Evolutionary conservation across 1,284 basidiomycete species (phyloP).

Genomic region (Flammula alnicola): DNA sequence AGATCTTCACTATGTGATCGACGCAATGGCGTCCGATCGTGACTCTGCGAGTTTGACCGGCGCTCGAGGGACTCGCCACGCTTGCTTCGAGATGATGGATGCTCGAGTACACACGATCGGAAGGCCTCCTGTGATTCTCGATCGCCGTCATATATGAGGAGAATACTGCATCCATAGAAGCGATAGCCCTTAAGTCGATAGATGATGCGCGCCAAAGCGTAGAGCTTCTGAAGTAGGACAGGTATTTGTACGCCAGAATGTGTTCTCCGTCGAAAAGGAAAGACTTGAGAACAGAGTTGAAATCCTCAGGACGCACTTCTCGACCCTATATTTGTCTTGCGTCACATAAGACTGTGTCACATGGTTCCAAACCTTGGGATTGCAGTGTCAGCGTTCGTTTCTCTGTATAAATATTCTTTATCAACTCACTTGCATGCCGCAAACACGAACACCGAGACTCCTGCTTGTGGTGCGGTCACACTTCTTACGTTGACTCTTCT

Average conservation of each 20-base stretch:
- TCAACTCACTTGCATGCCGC: constrained; percentile 93
- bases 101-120: constrained; percentile 61
- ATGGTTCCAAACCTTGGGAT: constrained; percentile 85
- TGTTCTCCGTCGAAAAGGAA: constrained; percentile 89
- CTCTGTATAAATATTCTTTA: background rate
- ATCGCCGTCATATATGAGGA: constrained; percentile 98
- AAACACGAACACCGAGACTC: constrained; percentile 90
- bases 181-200: constrained; percentile 89
- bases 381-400: background rate
- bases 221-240: constrained; percentile 87
- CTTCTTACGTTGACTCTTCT: constrained; percentile 97
- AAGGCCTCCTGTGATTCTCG: constrained; percentile 82
- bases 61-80: constrained; percentile 81
- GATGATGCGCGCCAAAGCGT: constrained; percentile 92
- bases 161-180: constrained; percentile 96
- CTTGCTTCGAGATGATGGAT: constrained; percentile 72
- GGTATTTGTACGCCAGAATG: constrained; percentile 91
- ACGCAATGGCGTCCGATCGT: constrained; percentile 54
- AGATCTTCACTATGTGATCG: constrained; percentile 80
- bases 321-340: constrained; percentile 98
- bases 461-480: constrained; percentile 96
- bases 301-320: constrained; percentile 86
- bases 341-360: constrained; percentile 83
- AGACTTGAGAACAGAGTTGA: constrained; percentile 78
- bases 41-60: constrained; percentile 42